Evolutionary conservation across 305 asterid genomes (phyloP), one percentile per base, ranked within the genome.

Genomic region (Fraxinus latifolia): DNA sequence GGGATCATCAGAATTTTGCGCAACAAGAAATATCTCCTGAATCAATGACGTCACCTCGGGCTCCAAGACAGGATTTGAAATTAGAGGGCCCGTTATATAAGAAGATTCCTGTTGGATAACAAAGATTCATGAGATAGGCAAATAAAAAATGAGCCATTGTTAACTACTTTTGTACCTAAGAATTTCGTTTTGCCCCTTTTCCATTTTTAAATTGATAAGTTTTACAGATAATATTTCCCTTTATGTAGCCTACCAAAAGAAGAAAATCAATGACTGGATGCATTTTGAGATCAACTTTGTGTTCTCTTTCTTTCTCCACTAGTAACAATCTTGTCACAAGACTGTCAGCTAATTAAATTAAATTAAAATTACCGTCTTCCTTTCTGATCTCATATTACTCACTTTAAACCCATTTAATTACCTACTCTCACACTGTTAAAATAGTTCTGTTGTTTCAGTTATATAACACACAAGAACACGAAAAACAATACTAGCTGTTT

Each of bases 11-110:
- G 96, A 86, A 83, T 85, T 91, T 87, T 93, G 94, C 14, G 98
- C 95, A 23, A 86, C 84, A 67, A 94, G 96, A 88, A 94, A 96
- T 50, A 93, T 88, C 79, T 96, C 99, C 85, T 95, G 98, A 86
- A 93, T 86, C 83, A 90, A 55, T 74, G 94, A 85, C 21, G 92
- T 92, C 42, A 81, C 79, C 81, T 90, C 94, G 1, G 89, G 88
- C 94, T 94, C 98, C 86, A 92, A 62, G 62, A 77, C 87, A 79
- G 87, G 86, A 84, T 84, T 89, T 79, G 93, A 83, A 80, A 90
- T 89, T 33, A 94, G 83, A 83, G 96, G 91, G 72, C 93, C 91
- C 65, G 82, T 77, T 71, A 83, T 84, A 79, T 82, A 87, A 84
- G 92, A 88, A 79, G 84, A 86, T 73, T 91, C 96, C 98, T 90